phyloP scores from a whole-genome alignment of 306 rosid species.

The Datisca glomerata region DNA sequence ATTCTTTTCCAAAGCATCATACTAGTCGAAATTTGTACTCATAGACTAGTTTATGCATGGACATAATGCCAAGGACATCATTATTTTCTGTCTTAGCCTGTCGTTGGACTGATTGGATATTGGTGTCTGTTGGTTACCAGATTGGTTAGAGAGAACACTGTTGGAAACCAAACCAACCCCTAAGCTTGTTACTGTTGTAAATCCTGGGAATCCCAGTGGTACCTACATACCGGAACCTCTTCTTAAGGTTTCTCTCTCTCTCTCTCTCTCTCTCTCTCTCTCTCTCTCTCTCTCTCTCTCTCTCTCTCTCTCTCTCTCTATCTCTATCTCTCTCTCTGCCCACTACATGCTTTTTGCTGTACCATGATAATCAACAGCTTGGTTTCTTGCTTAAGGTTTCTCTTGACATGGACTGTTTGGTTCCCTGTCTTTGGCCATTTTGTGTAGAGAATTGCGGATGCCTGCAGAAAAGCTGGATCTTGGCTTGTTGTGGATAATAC shows the following conservation, averaged over 20 bases:
- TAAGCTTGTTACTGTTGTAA: constrained; percentile 83
- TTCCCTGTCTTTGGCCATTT: constrained; percentile 14
- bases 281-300: constrained; percentile 2
- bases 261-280: constrained; percentile 12
- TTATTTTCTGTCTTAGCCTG: too few relatives aligned
- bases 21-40: too few relatives aligned
- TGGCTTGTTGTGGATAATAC: constrained; percentile 94
- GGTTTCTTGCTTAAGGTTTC: background rate
- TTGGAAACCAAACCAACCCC: constrained; percentile 74
- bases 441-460: constrained; percentile 69
- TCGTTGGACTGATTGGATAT: constrained; percentile 3
- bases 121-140: constrained; percentile 36
- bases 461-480: constrained; percentile 65
- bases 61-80: too few relatives aligned
- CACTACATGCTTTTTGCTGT: too few relatives aligned
- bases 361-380: too few relatives aligned
- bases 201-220: constrained; percentile 93
- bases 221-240: constrained; percentile 82
- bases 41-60: too few relatives aligned
- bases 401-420: background rate
- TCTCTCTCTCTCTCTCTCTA: constrained; percentile 14
- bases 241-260: constrained; percentile 50
- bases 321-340: constrained; percentile 1
- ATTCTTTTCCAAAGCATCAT: too few relatives aligned
- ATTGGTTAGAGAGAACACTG: constrained; percentile 70